These are phyloP conservation scores for Penstemon barbatus DNA, from an alignment of 257 asterid species.

Conservation along the genomic window DNA sequence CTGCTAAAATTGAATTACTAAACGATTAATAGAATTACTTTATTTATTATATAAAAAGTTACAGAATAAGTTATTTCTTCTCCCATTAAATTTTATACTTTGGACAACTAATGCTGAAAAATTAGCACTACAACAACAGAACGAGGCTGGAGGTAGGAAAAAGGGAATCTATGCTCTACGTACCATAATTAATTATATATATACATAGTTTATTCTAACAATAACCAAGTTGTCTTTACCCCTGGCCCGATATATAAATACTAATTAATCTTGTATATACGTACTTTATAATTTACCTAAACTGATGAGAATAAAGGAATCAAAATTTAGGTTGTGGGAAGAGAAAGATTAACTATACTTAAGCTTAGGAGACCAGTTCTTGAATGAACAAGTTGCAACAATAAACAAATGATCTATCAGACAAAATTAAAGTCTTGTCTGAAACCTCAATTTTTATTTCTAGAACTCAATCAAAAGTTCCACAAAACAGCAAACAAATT, in stretches of 20 bases:
- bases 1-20: no score
- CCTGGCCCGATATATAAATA: neutral
- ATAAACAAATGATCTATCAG: neutral
- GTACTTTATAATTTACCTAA: no score
- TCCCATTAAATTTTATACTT: neutral
- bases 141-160: neutral
- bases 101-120: neutral
- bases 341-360: neutral
- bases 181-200: neutral
- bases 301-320: neutral
- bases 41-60: no score
- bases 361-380: neutral
- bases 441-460: neutral
- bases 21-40: no score
- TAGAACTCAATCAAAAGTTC: conserved; percentile 19
- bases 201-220: no score
- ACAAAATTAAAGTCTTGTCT: neutral
- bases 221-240: neutral
- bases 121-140: conserved; percentile 1
- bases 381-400: neutral
- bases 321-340: neutral
- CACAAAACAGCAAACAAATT: conserved; percentile 18
- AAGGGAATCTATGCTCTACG: neutral
- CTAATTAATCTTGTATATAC: no score
- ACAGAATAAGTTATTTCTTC: neutral